These are phyloP conservation scores for Pseudogymnoascus sp. DNA, from an alignment of 2,329 filamentous ascomycete genomes.

Conservation along the genomic window DNA sequence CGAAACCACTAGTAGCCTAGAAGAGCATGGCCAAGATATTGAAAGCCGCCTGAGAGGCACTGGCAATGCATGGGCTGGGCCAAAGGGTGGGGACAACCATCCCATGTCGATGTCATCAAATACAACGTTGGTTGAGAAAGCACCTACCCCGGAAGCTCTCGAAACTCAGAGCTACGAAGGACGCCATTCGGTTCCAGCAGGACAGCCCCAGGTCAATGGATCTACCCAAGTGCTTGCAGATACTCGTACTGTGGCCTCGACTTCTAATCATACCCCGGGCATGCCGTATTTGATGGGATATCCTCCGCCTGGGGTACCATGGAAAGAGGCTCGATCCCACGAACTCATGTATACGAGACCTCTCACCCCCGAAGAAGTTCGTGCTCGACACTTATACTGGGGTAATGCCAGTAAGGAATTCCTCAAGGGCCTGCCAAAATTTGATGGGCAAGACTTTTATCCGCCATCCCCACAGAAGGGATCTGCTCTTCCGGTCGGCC, in stretches of 20 bases:
- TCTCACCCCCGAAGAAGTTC: conserved; percentile 51
- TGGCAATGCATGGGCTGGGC: neutral
- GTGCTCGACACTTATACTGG: conserved; percentile 54
- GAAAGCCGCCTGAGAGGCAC: neutral
- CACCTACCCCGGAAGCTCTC: neutral
- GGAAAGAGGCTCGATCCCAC: conserved; percentile 34
- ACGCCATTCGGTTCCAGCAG: neutral
- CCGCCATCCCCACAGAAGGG: conserved; percentile 45
- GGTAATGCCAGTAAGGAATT: conserved; percentile 44
- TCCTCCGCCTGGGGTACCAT: neutral
- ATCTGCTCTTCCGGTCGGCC: conserved; percentile 4
- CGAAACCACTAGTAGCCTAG: neutral
- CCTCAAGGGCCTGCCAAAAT: conserved; percentile 50
- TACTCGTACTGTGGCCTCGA: neutral
- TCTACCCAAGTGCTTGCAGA: neutral
- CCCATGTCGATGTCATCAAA: neutral
- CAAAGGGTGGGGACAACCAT: neutral
- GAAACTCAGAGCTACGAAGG: neutral
- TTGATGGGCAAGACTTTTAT: conserved; percentile 58
- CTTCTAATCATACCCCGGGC: neutral
- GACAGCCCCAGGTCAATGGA: neutral
- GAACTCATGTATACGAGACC: conserved; percentile 49
- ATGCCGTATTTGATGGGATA: conserved; percentile 9
- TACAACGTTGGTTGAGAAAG: neutral
- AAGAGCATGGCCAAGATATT: neutral